These are phyloP conservation scores for Polychaeton citri DNA, from an alignment of 2,329 filamentous ascomycete genomes.

Conservation along the genomic window DNA sequence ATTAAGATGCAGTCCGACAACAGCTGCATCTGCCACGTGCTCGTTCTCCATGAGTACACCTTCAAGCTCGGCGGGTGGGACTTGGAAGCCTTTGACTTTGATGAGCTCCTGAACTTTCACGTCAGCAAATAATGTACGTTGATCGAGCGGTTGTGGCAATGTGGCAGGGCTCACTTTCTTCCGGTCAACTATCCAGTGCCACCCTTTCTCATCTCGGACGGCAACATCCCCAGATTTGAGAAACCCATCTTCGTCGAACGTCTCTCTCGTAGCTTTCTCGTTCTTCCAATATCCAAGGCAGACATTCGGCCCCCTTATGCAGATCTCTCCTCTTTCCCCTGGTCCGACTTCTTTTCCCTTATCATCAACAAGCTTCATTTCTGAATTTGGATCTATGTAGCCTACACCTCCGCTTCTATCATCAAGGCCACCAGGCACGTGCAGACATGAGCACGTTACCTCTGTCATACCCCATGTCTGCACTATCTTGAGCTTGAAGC, in stretches of 20 bases:
- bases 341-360: constrained; percentile 26
- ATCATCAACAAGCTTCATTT: constrained; percentile 29
- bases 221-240: constrained; percentile 19
- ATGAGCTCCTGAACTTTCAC: constrained; percentile 14
- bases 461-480: constrained; percentile 26
- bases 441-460: constrained; percentile 21
- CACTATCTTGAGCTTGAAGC: constrained; percentile 22
- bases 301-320: constrained; percentile 25
- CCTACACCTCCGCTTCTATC: constrained; percentile 21
- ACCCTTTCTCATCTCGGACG: constrained; percentile 17
- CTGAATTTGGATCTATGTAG: constrained; percentile 25
- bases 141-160: too few species aligned
- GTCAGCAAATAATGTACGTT: too few species aligned
- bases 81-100: constrained; percentile 20
- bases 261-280: constrained; percentile 20
- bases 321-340: constrained; percentile 26
- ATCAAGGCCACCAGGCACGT: constrained; percentile 23
- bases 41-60: constrained; percentile 13
- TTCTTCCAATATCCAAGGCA: constrained; percentile 29
- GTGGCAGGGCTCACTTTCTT: constrained; percentile 19
- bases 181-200: constrained; percentile 24
- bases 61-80: constrained; percentile 15
- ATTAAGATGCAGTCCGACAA: constrained; percentile 10
- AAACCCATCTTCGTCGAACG: constrained; percentile 12
- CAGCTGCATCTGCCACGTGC: constrained; percentile 12